Evolutionary conservation across 164 flowering plant species (phyloP).

Genomic region (Vitis amurensis): DNA sequence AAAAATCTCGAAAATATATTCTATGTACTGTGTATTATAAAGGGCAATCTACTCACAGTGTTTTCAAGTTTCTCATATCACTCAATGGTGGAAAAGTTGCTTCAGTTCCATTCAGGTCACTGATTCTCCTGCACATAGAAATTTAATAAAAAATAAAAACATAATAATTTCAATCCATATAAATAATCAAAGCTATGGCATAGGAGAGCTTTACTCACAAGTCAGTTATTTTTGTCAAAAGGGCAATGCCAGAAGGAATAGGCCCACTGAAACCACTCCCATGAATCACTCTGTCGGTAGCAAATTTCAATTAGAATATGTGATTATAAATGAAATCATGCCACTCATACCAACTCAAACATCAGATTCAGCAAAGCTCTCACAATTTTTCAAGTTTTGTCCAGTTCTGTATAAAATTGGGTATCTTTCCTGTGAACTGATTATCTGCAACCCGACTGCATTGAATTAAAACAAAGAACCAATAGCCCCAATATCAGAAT

Average conservation of each 20-base stretch:
- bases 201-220: conserved; percentile 22
- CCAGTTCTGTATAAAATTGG: conserved; percentile 48
- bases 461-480: not conserved
- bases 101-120: conserved; percentile 55
- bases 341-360: too few species aligned
- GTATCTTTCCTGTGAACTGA: conserved; percentile 48
- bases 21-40: too few species aligned
- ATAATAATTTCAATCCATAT: too few species aligned
- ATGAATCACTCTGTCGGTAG: conserved; percentile 31
- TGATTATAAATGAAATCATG: not conserved
- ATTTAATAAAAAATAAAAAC: not conserved
- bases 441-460: conserved; percentile 50
- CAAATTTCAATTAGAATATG: not conserved
- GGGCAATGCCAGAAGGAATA: conserved; percentile 36
- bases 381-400: conserved; percentile 33
- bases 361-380: conserved; percentile 10
- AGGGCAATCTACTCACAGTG: conserved; percentile 33
- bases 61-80: conserved; percentile 25
- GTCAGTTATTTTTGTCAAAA: conserved; percentile 27
- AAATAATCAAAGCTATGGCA: not conserved
- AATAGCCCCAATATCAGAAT: too few species aligned
- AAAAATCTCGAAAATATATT: not conserved
- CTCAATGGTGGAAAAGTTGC: conserved; percentile 45
- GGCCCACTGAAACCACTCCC: conserved; percentile 48
- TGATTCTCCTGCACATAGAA: conserved; percentile 53